Conservation (phyloP, 306 rosid genomes). For the Cicer chorassanicum region DNA sequence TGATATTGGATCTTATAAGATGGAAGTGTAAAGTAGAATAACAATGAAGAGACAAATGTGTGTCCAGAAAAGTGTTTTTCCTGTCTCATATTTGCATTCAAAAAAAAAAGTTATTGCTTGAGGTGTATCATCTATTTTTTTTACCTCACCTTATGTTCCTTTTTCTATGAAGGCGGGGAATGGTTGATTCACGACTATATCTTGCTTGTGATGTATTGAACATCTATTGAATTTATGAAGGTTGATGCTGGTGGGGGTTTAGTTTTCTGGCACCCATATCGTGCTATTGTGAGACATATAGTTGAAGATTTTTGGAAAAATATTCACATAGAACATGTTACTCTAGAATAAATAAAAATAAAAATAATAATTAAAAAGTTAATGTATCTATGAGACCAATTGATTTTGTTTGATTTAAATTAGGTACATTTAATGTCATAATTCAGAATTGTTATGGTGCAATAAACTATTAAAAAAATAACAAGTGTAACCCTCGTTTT, state of each 20-base stretch:
- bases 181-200: conserved; percentile 51
- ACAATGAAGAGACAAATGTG: conserved; percentile 41
- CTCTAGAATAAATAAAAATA: too few relatives aligned
- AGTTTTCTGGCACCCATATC: conserved; percentile 99
- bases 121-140: conserved; percentile 29
- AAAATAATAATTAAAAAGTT: too few relatives aligned
- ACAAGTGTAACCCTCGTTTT: too few relatives aligned
- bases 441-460: too few relatives aligned
- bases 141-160: conserved; percentile 36
- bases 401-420: too few relatives aligned
- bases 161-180: conserved; percentile 63
- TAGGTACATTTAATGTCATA: too few relatives aligned
- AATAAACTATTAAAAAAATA: too few relatives aligned
- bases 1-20: conserved; percentile 45
- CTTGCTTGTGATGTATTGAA: conserved; percentile 36
- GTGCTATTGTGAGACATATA: conserved; percentile 77
- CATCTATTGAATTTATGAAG: conserved; percentile 39
- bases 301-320: conserved; percentile 54
- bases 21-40: conserved; percentile 48
- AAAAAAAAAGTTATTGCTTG: conserved; percentile 29
- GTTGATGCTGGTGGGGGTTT: conserved; percentile 83
- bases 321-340: too few relatives aligned
- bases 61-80: conserved; percentile 41
- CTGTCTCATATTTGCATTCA: conserved; percentile 38
- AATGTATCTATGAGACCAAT: too few relatives aligned